Base-by-base conservation (phyloP, 2,329 filamentous ascomycete genomes). In the Lachnellula subtilissima region DNA sequence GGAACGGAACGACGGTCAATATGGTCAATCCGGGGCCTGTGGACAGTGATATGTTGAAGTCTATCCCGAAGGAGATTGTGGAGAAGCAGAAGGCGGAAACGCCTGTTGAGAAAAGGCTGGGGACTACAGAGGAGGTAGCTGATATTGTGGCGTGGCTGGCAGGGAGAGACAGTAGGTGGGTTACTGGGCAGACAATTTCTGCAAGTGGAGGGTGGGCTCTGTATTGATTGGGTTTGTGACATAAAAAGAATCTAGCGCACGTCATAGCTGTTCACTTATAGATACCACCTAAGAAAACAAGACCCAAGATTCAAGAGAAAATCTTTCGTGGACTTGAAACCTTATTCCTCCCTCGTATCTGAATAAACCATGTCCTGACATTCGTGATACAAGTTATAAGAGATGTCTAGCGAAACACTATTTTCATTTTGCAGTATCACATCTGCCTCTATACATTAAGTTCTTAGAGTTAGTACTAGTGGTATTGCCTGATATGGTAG, bases 91-190 rank as follows among this genome's bases (percentile, higher is more conserved):
- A 55, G 47, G 52, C 53, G 14, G 52, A 47, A 11, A 62, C 58
- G 3, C 58, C 55, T 7, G 35, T 61, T 32, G 57, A 57, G 28
- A 51, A 58, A 28, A 35, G 57, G 15, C 67, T 79, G 69, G 77
- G 70, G 0, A 69, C 72, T 53, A 70, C 73, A 4, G 72, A 74
- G 23, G 78, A 80, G 58, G 71, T 79, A 53, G 76, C 77, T 0
- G 75, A 65, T 55, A 72, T 73, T 7, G 77, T 79, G 2, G 76
- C 66, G 0, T 77, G 77, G 58, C 55, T 79, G 17, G 76, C 74
- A 25, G 75, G 78, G 59, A 72, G 73, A 45, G 64, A 73, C 32
- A 72, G 74, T 1, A 68, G 73, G 15, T 79, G 76, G 76, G 69
- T 79, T 12, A 79, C 78, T 58, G 77, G 77, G 15, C 59, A 61